phyloP scores from a whole-genome alignment of 805 yeast genomes.

The Schwanniomyces polymorphus region DNA sequence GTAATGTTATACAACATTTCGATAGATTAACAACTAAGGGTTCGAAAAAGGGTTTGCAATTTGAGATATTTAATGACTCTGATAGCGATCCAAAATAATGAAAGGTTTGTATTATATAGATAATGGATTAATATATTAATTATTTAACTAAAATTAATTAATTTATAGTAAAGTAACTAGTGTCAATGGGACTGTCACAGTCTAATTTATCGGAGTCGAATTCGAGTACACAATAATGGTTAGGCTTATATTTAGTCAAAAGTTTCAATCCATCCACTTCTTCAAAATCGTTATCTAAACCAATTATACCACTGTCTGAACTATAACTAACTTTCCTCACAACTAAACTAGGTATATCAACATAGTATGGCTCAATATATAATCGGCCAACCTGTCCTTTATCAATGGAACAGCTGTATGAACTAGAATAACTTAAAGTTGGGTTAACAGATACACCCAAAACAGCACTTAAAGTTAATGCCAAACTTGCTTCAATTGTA shows the following conservation, averaged over 20 bases:
- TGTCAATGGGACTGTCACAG: not conserved
- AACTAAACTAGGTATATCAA: constrained; percentile 9
- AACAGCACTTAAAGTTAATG: constrained; percentile 4
- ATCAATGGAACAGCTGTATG: constrained; percentile 12
- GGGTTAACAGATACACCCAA: constrained; percentile 8
- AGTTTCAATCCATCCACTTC: constrained; percentile 6
- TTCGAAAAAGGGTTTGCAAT: constrained; percentile 7
- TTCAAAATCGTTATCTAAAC: constrained; percentile 2
- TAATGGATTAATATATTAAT: not conserved
- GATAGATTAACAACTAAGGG: not conserved
- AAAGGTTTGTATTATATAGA: not conserved
- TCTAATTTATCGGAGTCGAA: constrained; percentile 4
- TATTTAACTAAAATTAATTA: not conserved
- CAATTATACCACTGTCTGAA: constrained; percentile 5
- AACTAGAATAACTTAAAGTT: constrained; percentile 4
- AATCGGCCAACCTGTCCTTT: constrained; percentile 15
- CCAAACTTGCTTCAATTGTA: not conserved
- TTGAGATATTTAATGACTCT: constrained; percentile 8
- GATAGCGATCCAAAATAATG: not conserved
- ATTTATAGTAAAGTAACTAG: not conserved
- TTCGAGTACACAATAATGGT: constrained; percentile 10
- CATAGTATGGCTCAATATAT: constrained; percentile 11
- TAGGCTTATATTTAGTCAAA: constrained; percentile 8
- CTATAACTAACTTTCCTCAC: constrained; percentile 5
- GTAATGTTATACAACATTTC: not conserved